Conservation (phyloP, 306 rosid species). For the Begonia masoniana region DNA sequence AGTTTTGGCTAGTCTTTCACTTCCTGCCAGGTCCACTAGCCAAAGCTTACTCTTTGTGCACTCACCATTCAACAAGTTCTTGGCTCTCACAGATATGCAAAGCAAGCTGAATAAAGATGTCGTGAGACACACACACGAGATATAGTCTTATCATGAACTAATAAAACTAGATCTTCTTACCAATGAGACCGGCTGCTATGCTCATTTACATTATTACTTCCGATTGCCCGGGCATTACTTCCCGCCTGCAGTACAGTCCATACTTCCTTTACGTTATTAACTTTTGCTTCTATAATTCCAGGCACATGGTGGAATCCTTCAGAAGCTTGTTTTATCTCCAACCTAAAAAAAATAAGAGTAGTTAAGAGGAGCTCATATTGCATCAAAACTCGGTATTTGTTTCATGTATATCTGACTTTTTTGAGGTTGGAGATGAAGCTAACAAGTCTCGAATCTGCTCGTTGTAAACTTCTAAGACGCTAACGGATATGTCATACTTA, state of each 20-base stretch:
- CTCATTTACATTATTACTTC: constrained; percentile 79
- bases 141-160: not conserved
- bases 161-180: constrained; percentile 16
- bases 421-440: constrained; percentile 43
- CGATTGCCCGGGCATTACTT: constrained; percentile 75
- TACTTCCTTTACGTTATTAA: constrained; percentile 43
- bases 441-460: constrained; percentile 93
- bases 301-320: constrained; percentile 79
- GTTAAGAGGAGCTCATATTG: constrained; percentile 1
- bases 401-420: constrained; percentile 38
- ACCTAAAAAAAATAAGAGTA: constrained; percentile 20
- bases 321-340: constrained; percentile 75
- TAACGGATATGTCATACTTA: constrained; percentile 64
- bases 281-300: constrained; percentile 69
- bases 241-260: constrained; percentile 75
- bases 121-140: constrained; percentile 1
- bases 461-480: constrained; percentile 92
- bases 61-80: constrained; percentile 64
- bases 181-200: constrained; percentile 93
- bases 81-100: constrained; percentile 55
- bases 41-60: constrained; percentile 87
- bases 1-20: constrained; percentile 89
- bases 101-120: constrained; percentile 46
- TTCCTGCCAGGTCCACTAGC: constrained; percentile 91
- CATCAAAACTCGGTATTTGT: not conserved